Percentiles rank a stretch among this genome's conserved stretches.
phyloP scores from a whole-genome alignment of 352 stramenopile species.

The Phytopythium litorale region DNA sequence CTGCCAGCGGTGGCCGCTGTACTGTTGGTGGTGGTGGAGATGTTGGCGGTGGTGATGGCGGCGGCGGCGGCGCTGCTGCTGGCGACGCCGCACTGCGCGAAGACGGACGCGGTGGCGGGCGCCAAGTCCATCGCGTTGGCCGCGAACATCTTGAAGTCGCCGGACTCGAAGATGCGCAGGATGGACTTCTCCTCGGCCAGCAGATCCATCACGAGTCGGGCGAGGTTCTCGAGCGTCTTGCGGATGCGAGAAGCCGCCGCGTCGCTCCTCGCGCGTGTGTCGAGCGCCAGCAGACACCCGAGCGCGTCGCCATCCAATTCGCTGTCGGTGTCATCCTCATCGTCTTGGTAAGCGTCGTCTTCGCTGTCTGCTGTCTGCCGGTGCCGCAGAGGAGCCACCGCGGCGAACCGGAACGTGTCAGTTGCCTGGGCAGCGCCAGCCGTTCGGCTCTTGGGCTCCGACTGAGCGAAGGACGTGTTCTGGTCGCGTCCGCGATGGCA shows the following conservation, averaged over 20 bases:
- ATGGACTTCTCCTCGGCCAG: slow-evolving; percentile 54
- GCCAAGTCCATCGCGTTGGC: slow-evolving; percentile 26
- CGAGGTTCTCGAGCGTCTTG: slow-evolving; percentile 57
- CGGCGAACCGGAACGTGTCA: slow-evolving; percentile 58
- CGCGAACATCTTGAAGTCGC: slow-evolving; percentile 63
- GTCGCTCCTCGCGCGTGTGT: slow-evolving; percentile 39
- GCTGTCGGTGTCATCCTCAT: neutral
- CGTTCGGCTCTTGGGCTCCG: slow-evolving; percentile 21
- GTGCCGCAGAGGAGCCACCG: slow-evolving; percentile 42
- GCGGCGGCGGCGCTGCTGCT: neutral
- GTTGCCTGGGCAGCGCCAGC: neutral
- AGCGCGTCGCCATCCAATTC: slow-evolving; percentile 17
- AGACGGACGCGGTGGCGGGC: slow-evolving; percentile 13
- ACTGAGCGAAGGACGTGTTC: slow-evolving; percentile 45
- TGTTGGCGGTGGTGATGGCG: slow-evolving; percentile 10
- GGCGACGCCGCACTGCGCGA: slow-evolving; percentile 32
- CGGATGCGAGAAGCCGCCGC: slow-evolving; percentile 36
- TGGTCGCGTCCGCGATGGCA: slow-evolving; percentile 40
- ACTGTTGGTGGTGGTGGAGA: neutral
- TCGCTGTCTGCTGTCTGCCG: neutral
- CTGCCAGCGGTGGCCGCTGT: neutral
- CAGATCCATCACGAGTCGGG: slow-evolving; percentile 57
- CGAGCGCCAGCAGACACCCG: slow-evolving; percentile 59
- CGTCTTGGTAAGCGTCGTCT: slow-evolving; percentile 8
- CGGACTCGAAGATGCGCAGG: slow-evolving; percentile 51